Base-by-base conservation (phyloP, 257 asterid genomes). In the Fraxinus pennsylvanica region DNA sequence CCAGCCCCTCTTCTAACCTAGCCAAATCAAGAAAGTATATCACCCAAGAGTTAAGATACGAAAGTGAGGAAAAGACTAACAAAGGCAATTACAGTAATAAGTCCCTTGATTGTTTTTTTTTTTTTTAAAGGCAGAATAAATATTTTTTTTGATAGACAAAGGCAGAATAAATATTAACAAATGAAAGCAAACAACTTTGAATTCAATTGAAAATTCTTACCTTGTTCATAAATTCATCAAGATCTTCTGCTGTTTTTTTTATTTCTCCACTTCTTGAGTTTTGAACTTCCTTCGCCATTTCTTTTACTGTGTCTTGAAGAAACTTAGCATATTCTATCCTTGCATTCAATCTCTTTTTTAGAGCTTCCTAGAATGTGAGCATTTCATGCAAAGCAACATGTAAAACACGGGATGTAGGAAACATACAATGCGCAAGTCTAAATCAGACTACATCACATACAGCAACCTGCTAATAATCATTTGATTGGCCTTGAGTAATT, bases 221-320 rank as follows among this genome's bases (percentile, higher is more conserved):
- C 91, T 84, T 93, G 89, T 81, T 88, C 89, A 96, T 85, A 82
- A 96, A 93, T 74, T 86, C 92, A 91, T 96, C 97, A 82, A 93
- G 97, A 92, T 96, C 99, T 86, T 91, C 97, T 17, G 98, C 99
- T 54, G 99, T 96, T 86, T 88, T 87, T 92, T 88, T 96, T 43
- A 83, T 63, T 75, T 93, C 97, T 74, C 98, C 99, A 83, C 97
- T 93, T 80, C 92, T 87, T 59, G 97, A 89, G 86, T 83, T 91
- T 82, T 96, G 96, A 77, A 96, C 95, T 89, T 96, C 98, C 86
- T 92, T 96, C 15, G 99, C 99, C 99, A 96, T 96, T 86, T 96
- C 97, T 86, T 91, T 93, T 47, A 94, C 98, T 9, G 97, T 96
- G 3, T 92, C 99, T 84, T 96, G 99, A 83, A 96, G 97, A 88